Evolutionary conservation across 2,329 filamentous ascomycete species (phyloP), one percentile per base, ranked within the genome.

Genomic region (Trichoderma hamatum): DNA sequence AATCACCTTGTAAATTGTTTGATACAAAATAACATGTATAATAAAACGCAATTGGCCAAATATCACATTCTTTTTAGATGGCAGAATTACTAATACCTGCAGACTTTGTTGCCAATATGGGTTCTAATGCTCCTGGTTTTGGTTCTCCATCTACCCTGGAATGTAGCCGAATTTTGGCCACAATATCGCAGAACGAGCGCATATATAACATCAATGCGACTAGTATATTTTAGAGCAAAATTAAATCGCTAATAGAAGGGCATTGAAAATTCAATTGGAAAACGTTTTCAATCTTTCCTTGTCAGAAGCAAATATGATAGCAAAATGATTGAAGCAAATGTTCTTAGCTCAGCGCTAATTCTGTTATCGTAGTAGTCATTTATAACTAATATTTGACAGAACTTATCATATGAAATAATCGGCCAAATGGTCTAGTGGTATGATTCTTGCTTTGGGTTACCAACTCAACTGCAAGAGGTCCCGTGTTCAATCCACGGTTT

Each of bases 381-480:
- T 26, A 67, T 67, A 67, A 59, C 4, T 9, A 5, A 1, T 16
- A 11, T 51, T 6, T 14, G 0, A 4, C 1, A 10, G 2, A 1
- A 5, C 43, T n/a, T 34, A 16, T 46, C 28, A 39, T 43, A 36
- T 34, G 39, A 28, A 61, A 16, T 61, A 9, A 68, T 21, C 64
- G 68, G 64, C 68, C 68, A 62, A 67, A 70, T 70, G 68, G 68
- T 70, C 68, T 70, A 70, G 68, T 70, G 68, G 68, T 70, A 70
- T 70, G 68, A 70, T 70, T 70, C 68, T 67, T 70, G 68, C 68
- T 70, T 70, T 70, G 68, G 68, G 68, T 36, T 70, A 14, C 24
- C 46, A 52, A 51, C 64, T 61, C 56, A 67, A 61, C 63, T 70
- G 68, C 68, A 70, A 67, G 68, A 70, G 68, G 68, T 68, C 68